Percentiles rank a stretch among this genome's conserved stretches.
phyloP scores from a whole-genome alignment of 257 asterid species.

The Verbascum thapsus region DNA sequence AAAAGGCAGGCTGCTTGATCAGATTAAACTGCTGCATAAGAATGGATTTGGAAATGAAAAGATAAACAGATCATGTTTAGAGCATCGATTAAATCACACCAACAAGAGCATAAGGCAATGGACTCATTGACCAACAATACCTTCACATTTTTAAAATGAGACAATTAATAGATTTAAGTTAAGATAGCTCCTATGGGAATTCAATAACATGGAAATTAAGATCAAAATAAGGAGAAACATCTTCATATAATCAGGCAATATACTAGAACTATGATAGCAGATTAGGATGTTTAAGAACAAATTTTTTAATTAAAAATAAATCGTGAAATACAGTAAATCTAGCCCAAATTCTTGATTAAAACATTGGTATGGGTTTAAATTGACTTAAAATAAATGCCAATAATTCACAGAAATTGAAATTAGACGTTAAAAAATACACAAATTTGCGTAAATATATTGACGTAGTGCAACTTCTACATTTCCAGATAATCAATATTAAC shows the following conservation, averaged over 20 bases:
- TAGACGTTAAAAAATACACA: neutral
- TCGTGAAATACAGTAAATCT: neutral
- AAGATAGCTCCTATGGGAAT: neutral
- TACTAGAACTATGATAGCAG: neutral
- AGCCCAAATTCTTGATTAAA: conserved; percentile 4
- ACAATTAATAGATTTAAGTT: neutral
- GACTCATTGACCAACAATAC: neutral
- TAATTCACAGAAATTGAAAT: neutral
- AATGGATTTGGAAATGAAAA: neutral
- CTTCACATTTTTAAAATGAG: neutral
- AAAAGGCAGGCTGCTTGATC: neutral
- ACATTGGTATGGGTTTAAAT: neutral
- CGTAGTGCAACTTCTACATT: neutral
- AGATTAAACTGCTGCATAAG: neutral
- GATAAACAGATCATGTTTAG: neutral
- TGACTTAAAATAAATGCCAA: neutral
- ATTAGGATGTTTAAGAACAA: neutral
- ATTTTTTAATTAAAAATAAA: too few relatives aligned
- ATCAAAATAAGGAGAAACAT: too few relatives aligned
- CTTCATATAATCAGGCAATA: too few relatives aligned
- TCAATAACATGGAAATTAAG: neutral
- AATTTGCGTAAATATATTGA: neutral
- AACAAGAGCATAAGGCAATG: neutral
- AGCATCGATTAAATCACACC: neutral
- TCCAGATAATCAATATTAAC: neutral